A percentile compares a stretch with the other conserved stretches of the same genome.
Conservation (phyloP, 331 rosid genomes). For the Acacia pycnantha region DNA sequence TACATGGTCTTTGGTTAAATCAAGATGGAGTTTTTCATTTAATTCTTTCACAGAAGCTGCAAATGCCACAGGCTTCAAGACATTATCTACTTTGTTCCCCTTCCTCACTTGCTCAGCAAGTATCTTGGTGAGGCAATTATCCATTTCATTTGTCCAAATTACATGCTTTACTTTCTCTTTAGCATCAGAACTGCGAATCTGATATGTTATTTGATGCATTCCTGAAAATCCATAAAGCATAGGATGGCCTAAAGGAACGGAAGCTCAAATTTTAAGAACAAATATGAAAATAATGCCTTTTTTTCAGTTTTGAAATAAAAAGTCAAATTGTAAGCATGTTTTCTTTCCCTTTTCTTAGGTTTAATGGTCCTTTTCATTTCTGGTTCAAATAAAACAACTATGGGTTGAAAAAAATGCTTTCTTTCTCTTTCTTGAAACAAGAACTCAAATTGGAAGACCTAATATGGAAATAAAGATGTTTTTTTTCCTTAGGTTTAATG, state of each 20-base stretch:
- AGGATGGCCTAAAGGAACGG: neutral
- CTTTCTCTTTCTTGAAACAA: neutral
- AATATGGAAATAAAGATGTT: neutral
- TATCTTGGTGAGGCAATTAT: conserved; percentile 43
- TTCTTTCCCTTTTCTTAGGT: neutral
- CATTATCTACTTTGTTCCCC: conserved; percentile 53
- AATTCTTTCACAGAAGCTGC: conserved; percentile 45
- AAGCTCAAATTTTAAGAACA: neutral
- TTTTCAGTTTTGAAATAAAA: neutral
- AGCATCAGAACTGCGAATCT: conserved; percentile 45
- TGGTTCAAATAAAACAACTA: neutral
- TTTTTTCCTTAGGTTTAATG: neutral
- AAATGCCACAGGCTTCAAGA: conserved; percentile 53
- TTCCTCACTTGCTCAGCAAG: conserved; percentile 51
- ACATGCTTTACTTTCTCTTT: conserved; percentile 45
- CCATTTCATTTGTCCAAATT: conserved; percentile 61
- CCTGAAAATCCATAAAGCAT: conserved; percentile 37
- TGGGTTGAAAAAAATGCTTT: neutral
- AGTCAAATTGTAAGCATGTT: neutral
- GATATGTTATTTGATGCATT: conserved; percentile 37
- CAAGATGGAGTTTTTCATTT: conserved; percentile 43
- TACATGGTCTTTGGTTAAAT: conserved; percentile 48
- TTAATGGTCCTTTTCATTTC: neutral
- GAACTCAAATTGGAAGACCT: neutral
- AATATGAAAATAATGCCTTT: neutral